Percentiles rank a stretch among this genome's conserved stretches.
Conservation (phyloP, 768 basidiomycete species). For the Mycena galericulata region DNA sequence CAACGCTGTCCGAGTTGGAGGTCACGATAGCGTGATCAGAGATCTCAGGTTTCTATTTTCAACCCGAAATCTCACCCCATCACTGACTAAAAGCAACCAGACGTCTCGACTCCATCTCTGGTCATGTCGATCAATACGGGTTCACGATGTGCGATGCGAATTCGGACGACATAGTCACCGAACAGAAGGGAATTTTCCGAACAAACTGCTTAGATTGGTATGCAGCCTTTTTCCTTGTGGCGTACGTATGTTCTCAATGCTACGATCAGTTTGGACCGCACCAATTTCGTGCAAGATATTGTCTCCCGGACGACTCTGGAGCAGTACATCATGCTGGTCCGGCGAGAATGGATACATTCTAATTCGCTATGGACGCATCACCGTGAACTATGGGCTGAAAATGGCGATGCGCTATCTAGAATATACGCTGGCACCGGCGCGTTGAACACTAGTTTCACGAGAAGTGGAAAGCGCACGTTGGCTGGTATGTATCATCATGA, state of each 20-base stretch:
- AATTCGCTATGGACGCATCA: conserved; percentile 85
- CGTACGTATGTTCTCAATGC: background rate
- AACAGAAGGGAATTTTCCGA: conserved; percentile 92
- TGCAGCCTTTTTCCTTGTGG: conserved; percentile 27
- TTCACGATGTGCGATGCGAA: conserved; percentile 84
- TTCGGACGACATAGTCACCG: conserved; percentile 79
- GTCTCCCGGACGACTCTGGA: conserved; percentile 86
- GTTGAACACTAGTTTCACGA: conserved; percentile 94
- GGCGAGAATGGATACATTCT: conserved; percentile 80
- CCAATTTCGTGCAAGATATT: conserved; percentile 97
- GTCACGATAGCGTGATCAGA: conserved; percentile 87
- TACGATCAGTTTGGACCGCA: conserved; percentile 85
- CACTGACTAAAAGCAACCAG: conserved; percentile 48
- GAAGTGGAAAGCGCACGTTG: conserved; percentile 93
- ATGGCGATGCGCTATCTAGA: conserved; percentile 91
- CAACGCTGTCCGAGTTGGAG: conserved; percentile 78
- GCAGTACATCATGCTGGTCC: conserved; percentile 83
- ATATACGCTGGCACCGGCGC: conserved; percentile 97
- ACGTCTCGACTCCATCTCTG: conserved; percentile 67
- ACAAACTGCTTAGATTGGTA: conserved; percentile 97
- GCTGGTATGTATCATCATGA: conserved; percentile 64
- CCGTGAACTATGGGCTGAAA: conserved; percentile 97
- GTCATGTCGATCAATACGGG: conserved; percentile 82
- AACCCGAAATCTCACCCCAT: background rate
- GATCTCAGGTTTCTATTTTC: conserved; percentile 68